phyloP scores from a whole-genome alignment of 768 basidiomycete species.

The Lentinula boryana region DNA sequence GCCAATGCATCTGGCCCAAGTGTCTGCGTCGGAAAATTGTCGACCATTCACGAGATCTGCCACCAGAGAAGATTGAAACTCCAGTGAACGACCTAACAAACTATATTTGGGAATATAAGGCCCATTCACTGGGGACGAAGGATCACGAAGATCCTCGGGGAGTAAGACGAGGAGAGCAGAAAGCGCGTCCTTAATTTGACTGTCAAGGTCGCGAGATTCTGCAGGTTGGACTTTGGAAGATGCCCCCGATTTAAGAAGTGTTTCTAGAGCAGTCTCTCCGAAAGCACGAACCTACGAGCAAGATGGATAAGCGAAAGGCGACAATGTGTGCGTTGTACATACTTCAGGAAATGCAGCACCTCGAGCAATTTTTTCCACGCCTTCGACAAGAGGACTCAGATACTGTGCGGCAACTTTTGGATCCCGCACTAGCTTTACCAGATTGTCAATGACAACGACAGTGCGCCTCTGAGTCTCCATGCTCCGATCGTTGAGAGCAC shows the following conservation, averaged over 20 bases:
- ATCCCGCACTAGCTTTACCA: constrained; percentile 95
- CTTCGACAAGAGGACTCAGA: constrained; percentile 80
- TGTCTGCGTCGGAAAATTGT: constrained; percentile 43
- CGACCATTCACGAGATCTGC: constrained; percentile 69
- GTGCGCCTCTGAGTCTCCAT: constrained; percentile 95
- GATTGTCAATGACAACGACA: constrained; percentile 91
- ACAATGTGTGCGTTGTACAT: constrained; percentile 13
- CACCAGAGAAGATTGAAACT: constrained; percentile 69
- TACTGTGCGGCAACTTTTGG: constrained; percentile 86
- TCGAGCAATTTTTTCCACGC: constrained; percentile 84
- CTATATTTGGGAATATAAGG: constrained; percentile 49
- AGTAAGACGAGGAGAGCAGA: constrained; percentile 55
- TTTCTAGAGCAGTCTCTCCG: constrained; percentile 74
- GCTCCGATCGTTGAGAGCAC: constrained; percentile 90
- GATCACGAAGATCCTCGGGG: constrained; percentile 38
- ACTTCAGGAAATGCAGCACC: constrained; percentile 96
- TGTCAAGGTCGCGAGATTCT: constrained; percentile 62
- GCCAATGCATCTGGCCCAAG: constrained; percentile 70
- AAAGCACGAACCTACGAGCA: constrained; percentile 77
- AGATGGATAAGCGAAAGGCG: constrained; percentile 6
- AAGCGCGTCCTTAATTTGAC: constrained; percentile 53
- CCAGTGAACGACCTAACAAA: constrained; percentile 52
- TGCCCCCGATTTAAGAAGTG: constrained; percentile 79
- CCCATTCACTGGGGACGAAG: constrained; percentile 40
- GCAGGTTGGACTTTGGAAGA: constrained; percentile 66